Base-by-base conservation (phyloP, 148 eudicot genomes). In the Arbutus unedo region DNA sequence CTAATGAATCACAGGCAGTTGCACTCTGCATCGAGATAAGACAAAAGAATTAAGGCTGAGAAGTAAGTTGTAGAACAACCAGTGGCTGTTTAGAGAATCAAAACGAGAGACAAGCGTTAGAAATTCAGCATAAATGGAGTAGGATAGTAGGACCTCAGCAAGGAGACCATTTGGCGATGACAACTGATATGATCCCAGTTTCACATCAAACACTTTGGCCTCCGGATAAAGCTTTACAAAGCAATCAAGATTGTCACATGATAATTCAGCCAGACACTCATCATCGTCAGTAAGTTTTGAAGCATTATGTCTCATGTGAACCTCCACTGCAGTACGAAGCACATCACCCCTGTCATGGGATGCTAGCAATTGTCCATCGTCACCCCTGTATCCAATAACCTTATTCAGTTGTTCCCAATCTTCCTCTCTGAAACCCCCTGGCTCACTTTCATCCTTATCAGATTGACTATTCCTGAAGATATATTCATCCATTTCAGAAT, bases 251-350 rank as follows among this genome's bases (percentile, higher is more conserved):
- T 88, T 89, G 86, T 94, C 94, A 85, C 98, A 96, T 70, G 99
- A 93, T 88, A 96, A 89, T 75, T 94, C 99, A 85, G 93, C 96
- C 81, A 96, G 88, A 85, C 92, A 91, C 56, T 85, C 91, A 55
- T 84, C 73, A 21, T 85, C 89, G 82, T 94, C 93, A 74, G 85
- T 85, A 53, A 96, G 93, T 89, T 90, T 94, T 68, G 99, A 91
- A 74, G 99, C 99, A 91, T 93, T 96, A 78, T 91, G 99, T 87
- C 90, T 92, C 99, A 96, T 96, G 89, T 89, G 93, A 79, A 96
- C 91, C 86, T 94, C 98, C 87, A 96, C 85, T 16, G 88, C 88
- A 78, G 89, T 89, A 83, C 89, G 92, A 56, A 89, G 85, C 25
- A 89, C 87, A 88, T 93, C 94, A 77, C 89, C 90, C 80, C 72